These are phyloP conservation scores for Nakazawaea populi DNA, from an alignment of 805 yeast genomes.

Conservation along the genomic window DNA sequence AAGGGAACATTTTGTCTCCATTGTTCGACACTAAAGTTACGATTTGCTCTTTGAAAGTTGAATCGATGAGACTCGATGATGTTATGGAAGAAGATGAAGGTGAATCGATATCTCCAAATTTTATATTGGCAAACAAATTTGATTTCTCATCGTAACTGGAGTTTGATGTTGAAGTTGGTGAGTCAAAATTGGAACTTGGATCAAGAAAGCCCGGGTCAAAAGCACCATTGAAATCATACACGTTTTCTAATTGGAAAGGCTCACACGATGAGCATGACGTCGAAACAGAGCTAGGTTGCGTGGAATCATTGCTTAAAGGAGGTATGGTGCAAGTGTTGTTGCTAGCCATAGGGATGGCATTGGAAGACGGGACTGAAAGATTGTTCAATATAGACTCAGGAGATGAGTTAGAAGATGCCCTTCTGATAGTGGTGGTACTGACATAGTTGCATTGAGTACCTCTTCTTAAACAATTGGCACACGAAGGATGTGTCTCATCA, in stretches of 20 bases:
- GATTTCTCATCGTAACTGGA: not conserved
- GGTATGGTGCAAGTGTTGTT: not conserved
- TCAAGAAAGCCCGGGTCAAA: not conserved
- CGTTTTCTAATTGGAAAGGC: not conserved
- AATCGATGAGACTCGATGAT: not conserved
- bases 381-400: not conserved
- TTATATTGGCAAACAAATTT: not conserved
- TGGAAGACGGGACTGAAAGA: not conserved
- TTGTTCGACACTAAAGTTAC: conserved; percentile 2
- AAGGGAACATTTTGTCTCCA: conserved; percentile 1
- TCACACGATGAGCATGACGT: not conserved
- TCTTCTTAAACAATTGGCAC: conserved; percentile 39
- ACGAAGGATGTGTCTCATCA: conserved; percentile 39
- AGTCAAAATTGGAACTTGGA: not conserved
- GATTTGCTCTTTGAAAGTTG: not conserved
- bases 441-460: conserved; percentile 34
- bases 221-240: not conserved
- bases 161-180: not conserved
- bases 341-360: not conserved
- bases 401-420: not conserved
- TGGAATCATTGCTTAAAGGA: not conserved
- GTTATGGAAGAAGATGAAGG: not conserved
- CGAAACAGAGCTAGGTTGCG: not conserved
- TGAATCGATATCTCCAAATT: not conserved
- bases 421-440: not conserved